Evolutionary conservation across 257 asterid species (phyloP), one percentile per base, ranked within the genome.

Genomic region (Solanum ossicruentum): DNA sequence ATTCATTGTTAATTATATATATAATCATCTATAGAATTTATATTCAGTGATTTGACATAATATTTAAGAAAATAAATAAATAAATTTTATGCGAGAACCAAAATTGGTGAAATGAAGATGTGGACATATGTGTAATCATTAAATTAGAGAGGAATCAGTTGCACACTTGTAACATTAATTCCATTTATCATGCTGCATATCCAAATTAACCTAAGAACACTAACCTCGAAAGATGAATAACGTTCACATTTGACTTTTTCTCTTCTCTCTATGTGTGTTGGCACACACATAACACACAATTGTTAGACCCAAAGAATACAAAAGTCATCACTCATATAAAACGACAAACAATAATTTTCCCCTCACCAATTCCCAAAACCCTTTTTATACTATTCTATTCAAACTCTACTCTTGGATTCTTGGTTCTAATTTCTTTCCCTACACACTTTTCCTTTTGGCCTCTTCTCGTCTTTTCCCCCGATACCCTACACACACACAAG

Each of bases 391-490:
- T 56, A 58, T 55, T 43, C 43, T 63, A 41, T 63, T 60, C 84
- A 60, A 57, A 57, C 54, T 3, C 52, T 55, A 58, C 32, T 43
- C 84, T 20, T 81, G 73, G 45, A 47, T 82, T 67, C 86, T 60
- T 84, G 90, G 86, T 86, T 87, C 86, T 87, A 82, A 85, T 89
- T 21, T 84, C 56, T 89, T 86, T 61, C 21, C 84, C 84, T 92
- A 92, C 93, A 89, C 90, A 85, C 72, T 91, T 92, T 92, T 88
- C 41, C 84, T 16, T 83, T 92, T 95, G 98, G 90, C 91, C 47
- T 86, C 86, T 91, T 95, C 93, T 87, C 87, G 83, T 82, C 89
- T 69, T 72, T 57, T 84, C 82, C 84, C 84, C 47, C 36, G 93
- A 91, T 91, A 58, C 83, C 21, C 43, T 26, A 26, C 13, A 12